phyloP scores from a whole-genome alignment of 257 asterid genomes.

The Gentiana dahurica region DNA sequence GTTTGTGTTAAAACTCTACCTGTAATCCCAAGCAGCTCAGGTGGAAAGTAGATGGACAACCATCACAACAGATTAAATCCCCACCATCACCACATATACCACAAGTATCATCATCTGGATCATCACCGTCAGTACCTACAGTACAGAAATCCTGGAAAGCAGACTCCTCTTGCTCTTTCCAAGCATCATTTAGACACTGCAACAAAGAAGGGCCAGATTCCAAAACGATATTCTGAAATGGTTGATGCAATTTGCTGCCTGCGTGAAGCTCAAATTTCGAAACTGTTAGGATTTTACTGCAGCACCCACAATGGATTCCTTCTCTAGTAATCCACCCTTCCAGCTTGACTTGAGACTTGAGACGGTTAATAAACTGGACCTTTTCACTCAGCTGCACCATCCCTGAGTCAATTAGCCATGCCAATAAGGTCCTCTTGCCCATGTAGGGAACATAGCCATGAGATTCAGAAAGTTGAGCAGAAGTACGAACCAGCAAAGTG shows the following conservation, averaged over 20 bases:
- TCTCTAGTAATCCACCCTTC: conserved; percentile 98
- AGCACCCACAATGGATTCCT: conserved; percentile 96
- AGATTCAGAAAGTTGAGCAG: conserved; percentile 46
- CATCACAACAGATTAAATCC: conserved; percentile 92
- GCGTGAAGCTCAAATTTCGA: conserved; percentile 97
- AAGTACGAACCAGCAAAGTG: conserved; percentile 67
- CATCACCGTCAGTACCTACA: conserved; percentile 63
- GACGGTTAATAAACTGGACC: conserved; percentile 86
- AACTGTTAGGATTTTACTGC: conserved; percentile 86
- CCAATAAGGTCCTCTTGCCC: conserved; percentile 82
- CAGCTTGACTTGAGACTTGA: conserved; percentile 60
- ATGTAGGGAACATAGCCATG: conserved; percentile 73
- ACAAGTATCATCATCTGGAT: conserved; percentile 94
- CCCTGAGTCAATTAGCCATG: conserved; percentile 86
- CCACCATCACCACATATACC: conserved; percentile 98
- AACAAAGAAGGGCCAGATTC: conserved; percentile 80
- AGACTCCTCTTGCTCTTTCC: conserved; percentile 80
- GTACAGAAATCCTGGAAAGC: conserved; percentile 38
- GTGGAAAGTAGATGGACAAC: conserved; percentile 97
- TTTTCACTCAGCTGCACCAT: conserved; percentile 56
- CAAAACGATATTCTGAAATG: conserved; percentile 72
- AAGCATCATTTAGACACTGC: conserved; percentile 83
- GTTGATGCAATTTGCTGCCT: conserved; percentile 81
- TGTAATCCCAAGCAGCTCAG: conserved; percentile 71
- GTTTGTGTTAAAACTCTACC: conserved; percentile 26